Evolutionary conservation across 495 filamentous ascomycete species (phyloP).

Genomic region (Penicillium ucsense): DNA sequence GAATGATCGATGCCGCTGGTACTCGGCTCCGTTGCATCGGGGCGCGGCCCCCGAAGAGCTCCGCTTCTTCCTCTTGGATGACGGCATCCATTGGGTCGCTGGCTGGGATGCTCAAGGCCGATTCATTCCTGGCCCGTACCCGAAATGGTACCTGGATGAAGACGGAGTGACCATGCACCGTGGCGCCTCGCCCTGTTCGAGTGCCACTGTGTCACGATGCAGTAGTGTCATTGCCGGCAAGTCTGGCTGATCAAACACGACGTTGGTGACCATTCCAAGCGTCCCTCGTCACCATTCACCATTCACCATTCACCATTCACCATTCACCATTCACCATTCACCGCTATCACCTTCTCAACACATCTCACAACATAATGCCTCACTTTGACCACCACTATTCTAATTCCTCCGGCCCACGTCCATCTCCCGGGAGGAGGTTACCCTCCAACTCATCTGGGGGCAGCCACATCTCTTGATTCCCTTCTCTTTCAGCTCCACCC

Average conservation of each 20-base stretch:
- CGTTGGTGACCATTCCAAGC: too few relatives aligned
- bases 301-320: too few relatives aligned
- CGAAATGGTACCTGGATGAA: slow-evolving; percentile 33
- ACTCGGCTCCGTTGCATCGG: slow-evolving; percentile 25
- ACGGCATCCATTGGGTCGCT: slow-evolving; percentile 34
- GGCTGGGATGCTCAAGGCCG: slow-evolving; percentile 35
- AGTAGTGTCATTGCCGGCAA: slow-evolving; percentile 31
- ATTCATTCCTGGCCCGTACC: slow-evolving; percentile 38
- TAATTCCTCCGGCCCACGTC: too few relatives aligned
- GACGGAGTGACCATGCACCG: slow-evolving; percentile 32
- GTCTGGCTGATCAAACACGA: slow-evolving; percentile 9
- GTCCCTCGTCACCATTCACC: too few relatives aligned
- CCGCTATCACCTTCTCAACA: too few relatives aligned
- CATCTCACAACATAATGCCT: too few relatives aligned
- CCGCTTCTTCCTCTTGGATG: slow-evolving; percentile 36
- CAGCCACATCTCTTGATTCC: not conserved
- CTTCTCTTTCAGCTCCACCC: not conserved
- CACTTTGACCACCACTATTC: too few relatives aligned
- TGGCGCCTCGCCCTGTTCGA: slow-evolving; percentile 26
- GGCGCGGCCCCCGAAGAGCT: slow-evolving; percentile 27
- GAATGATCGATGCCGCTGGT: slow-evolving; percentile 34
- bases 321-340: too few relatives aligned
- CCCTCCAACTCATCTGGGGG: too few relatives aligned
- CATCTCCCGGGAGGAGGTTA: too few relatives aligned
- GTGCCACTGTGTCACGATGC: slow-evolving; percentile 32